A percentile compares a stretch with the other conserved stretches of the same genome.
Conservation (phyloP, 257 asterid genomes). For the Solanum pinnatisectum region DNA sequence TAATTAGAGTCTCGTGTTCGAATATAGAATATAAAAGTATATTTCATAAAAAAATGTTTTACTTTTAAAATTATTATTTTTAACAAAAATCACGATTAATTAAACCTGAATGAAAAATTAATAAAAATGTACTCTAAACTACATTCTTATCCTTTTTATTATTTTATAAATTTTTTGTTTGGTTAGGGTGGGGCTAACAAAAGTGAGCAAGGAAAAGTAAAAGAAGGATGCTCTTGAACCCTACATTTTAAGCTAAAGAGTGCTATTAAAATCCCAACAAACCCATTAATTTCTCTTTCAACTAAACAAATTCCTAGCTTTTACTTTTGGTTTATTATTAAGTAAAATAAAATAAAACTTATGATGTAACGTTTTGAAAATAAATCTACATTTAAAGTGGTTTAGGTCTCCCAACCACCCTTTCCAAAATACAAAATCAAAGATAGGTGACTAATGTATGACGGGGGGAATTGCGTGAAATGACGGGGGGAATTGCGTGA, state of each 20-base stretch:
- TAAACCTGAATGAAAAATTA: not conserved
- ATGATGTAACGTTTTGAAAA: not conserved
- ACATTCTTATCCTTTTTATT: not conserved
- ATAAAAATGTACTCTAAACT: not conserved
- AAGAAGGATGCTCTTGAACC: not conserved
- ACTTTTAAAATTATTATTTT: not conserved
- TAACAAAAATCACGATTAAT: not conserved
- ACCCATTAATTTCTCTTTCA: not conserved
- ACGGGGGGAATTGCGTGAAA: too few relatives aligned
- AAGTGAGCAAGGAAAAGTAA: not conserved
- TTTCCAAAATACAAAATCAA: not conserved
- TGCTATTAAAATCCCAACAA: not conserved
- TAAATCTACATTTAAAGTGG: not conserved
- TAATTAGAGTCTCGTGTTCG: not conserved
- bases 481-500: too few relatives aligned
- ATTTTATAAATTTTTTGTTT: not conserved
- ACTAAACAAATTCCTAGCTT: not conserved
- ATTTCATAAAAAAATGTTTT: not conserved
- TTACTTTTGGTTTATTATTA: not conserved
- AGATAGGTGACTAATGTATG: not conserved
- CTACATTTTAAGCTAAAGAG: not conserved
- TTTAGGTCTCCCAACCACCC: not conserved
- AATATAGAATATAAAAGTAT: not conserved
- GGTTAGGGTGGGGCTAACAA: not conserved
- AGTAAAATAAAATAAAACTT: not conserved